These are phyloP conservation scores for Fonsecaea monophora DNA, from an alignment of 2,329 filamentous ascomycete genomes.

Conservation along the genomic window DNA sequence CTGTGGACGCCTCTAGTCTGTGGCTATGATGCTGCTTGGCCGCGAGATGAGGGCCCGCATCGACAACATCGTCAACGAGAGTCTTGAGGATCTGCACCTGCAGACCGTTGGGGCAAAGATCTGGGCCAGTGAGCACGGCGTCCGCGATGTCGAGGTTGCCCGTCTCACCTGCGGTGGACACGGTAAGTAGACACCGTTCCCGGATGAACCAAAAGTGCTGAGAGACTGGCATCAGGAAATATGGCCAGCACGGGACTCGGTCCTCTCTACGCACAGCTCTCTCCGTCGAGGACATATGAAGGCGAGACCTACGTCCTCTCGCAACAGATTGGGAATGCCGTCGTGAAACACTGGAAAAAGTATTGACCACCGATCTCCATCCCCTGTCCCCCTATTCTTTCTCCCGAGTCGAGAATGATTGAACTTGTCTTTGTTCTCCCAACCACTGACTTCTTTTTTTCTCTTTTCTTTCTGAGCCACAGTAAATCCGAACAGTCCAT, in stretches of 20 bases:
- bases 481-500: conserved; percentile 35
- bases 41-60: conserved; percentile 36
- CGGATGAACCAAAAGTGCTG: not conserved
- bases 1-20: not conserved
- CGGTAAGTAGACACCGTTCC: conserved; percentile 6
- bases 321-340: conserved; percentile 21
- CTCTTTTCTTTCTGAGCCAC: not conserved
- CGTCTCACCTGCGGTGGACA: conserved; percentile 36
- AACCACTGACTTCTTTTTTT: not conserved
- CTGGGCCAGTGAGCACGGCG: conserved; percentile 35
- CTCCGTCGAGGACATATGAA: conserved; percentile 22
- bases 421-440: too few species aligned
- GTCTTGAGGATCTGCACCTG: conserved; percentile 38
- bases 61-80: conserved; percentile 33
- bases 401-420: not conserved
- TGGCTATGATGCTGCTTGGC: conserved; percentile 39
- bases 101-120: conserved; percentile 39
- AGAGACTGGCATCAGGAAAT: conserved; percentile 10
- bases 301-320: conserved; percentile 25
- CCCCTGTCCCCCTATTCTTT: not conserved
- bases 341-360: conserved; percentile 36
- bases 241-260: conserved; percentile 17
- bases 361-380: not conserved
- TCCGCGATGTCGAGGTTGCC: conserved; percentile 35
- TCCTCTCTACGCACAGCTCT: conserved; percentile 19